Evolutionary conservation across 208 protist genomes (phyloP), one percentile per base, ranked within the genome.

Genomic region (Kentomonas sorsogonicus): DNA sequence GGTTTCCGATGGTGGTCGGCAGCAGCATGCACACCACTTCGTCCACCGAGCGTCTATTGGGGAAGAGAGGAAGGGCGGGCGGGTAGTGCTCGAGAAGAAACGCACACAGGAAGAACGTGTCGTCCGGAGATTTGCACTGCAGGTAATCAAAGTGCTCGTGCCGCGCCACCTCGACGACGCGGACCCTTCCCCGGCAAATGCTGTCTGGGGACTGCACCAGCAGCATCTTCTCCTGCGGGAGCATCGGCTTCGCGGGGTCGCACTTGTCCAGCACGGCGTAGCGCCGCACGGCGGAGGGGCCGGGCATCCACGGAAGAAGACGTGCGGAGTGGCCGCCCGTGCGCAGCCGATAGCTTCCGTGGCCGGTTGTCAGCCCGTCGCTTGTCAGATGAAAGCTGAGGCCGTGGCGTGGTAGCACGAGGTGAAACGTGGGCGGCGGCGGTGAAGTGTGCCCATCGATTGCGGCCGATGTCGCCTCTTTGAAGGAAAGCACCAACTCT

Each of bases 101-200:
- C 6, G n/a, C 11, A 45, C 40, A 45, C 40, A 45, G n/a, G 16
- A 6, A 16, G 10, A 45, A 16, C n/a, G 16, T 13, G 16, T 45
- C 40, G 16, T 4, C 11, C 11, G 6, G 4, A 5, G 52, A 27
- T 7, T 45, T 13, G 3, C 7, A 9, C 36, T 57, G 29, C 15
- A 39, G 16, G 52, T 45, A 44, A 16, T 15, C n/a, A n/a, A 44
- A 39, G 25, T 45, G 36, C 13, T 57, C 29, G 18, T 57, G 34
- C 52, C 29, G 34, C 30, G 29, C 9, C 13, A 44, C 34, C 29
- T 57, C 36, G 4, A 45, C 31, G 4, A 45, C 36, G 33, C 11
- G 33, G 33, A 11, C 7, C 33, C 5, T 5, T 11, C 11, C 11
- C 33, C 7, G 7, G 7, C 11, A 5, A 15, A 5, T 11, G 5